A percentile compares a stretch with the other conserved stretches of the same genome.
These are phyloP conservation scores for Cavenderia fasciculata DNA, from an alignment of 78 protist species.

Conservation along the genomic window DNA sequence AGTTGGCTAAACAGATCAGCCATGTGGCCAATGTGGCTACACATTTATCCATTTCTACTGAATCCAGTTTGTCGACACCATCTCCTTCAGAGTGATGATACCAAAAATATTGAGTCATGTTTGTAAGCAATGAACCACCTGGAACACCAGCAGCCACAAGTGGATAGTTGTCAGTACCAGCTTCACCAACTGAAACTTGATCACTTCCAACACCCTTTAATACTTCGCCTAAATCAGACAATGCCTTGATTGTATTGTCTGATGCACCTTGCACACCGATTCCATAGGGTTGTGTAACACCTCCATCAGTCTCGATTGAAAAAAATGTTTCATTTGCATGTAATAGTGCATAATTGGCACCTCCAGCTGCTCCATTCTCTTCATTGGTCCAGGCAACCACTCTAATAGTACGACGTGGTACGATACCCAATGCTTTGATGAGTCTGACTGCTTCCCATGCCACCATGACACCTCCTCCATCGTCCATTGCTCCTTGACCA, in stretches of 20 bases:
- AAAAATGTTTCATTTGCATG: conserved; percentile 38
- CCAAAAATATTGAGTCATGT: conserved; percentile 75
- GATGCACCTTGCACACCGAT: conserved; percentile 23
- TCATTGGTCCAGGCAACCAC: conserved; percentile 83
- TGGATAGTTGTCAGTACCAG: conserved; percentile 55
- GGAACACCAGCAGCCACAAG: conserved; percentile 33
- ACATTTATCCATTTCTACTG: conserved; percentile 54
- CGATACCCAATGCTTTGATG: conserved; percentile 61
- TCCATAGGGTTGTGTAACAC: conserved; percentile 74
- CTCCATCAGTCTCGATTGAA: conserved; percentile 83
- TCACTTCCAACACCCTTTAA: conserved; percentile 3
- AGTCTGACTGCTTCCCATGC: conserved; percentile 72
- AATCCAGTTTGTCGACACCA: conserved; percentile 65
- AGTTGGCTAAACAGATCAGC: conserved; percentile 63
- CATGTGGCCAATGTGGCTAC: conserved; percentile 76
- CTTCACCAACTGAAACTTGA: conserved; percentile 26
- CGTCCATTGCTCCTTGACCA: conserved; percentile 89
- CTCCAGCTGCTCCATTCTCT: conserved; percentile 86
- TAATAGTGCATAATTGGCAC: conserved; percentile 15
- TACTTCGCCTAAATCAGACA: conserved; percentile 4
- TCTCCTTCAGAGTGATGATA: conserved; percentile 89
- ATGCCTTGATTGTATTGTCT: neutral
- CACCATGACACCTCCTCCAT: conserved; percentile 83
- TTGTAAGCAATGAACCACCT: conserved; percentile 46
- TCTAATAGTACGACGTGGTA: conserved; percentile 86